A percentile compares a stretch with the other conserved stretches of the same genome.
Conservation (phyloP, 495 filamentous ascomycete species). For the Aspergillus ellipticus region DNA sequence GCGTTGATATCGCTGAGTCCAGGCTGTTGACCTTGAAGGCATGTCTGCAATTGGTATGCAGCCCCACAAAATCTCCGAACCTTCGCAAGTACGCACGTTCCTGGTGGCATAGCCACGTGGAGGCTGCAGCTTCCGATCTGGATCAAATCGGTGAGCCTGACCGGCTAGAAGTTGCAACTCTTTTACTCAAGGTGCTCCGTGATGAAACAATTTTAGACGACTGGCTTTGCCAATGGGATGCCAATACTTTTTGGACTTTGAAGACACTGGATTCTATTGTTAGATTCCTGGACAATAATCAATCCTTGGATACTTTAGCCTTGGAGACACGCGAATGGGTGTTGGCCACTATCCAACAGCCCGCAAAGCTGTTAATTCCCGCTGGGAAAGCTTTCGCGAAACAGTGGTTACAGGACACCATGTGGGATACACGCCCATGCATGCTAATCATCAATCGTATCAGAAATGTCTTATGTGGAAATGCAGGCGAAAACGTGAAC, state of each 20-base stretch:
- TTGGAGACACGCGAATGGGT: not conserved
- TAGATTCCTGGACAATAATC: not conserved
- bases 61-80: not conserved
- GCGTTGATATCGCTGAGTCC: slow-evolving; percentile 1
- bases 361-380: not conserved
- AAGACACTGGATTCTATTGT: not conserved
- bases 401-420: not conserved
- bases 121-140: not conserved
- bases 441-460: not conserved
- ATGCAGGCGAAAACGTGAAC: not conserved
- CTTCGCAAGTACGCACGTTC: not conserved
- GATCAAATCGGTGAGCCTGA: not conserved
- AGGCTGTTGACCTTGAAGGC: not conserved
- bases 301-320: not conserved
- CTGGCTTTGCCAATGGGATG: not conserved
- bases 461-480: not conserved
- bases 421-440: not conserved
- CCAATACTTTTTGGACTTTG: not conserved
- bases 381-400: not conserved
- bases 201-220: not conserved
- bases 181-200: not conserved
- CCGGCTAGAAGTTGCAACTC: not conserved
- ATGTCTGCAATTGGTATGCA: not conserved
- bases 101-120: not conserved
- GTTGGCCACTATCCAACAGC: not conserved